Evolutionary conservation across 768 basidiomycete genomes (phyloP).

Genomic region (Polyporus arcularius): DNA sequence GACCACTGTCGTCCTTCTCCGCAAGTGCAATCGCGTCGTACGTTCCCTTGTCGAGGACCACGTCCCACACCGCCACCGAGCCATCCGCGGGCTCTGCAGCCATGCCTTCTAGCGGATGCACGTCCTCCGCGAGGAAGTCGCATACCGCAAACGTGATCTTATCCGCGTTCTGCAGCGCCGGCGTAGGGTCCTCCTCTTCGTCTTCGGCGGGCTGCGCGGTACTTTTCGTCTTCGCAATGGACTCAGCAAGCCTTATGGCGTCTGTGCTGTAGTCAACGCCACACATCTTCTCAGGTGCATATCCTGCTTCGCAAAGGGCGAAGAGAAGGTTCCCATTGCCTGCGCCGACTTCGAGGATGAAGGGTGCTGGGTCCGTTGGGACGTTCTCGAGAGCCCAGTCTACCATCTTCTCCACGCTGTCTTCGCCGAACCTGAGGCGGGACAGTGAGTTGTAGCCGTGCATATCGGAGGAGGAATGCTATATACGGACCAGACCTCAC

Average conservation of each 20-base stretch:
- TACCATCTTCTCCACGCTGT: constrained; percentile 78
- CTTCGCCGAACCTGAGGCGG: constrained; percentile 72
- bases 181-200: background rate
- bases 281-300: constrained; percentile 48
- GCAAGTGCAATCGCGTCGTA: constrained; percentile 83
- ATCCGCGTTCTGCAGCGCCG: background rate
- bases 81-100: constrained; percentile 12
- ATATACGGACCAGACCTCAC: constrained; percentile 79
- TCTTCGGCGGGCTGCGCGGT: constrained; percentile 11
- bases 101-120: constrained; percentile 33
- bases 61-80: constrained; percentile 54
- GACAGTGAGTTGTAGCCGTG: background rate
- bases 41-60: constrained; percentile 86
- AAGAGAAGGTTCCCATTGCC: constrained; percentile 81
- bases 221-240: constrained; percentile 46
- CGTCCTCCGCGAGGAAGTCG: constrained; percentile 65
- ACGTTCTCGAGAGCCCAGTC: constrained; percentile 64
- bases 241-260: constrained; percentile 63
- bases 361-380: constrained; percentile 45
- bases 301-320: constrained; percentile 68
- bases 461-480: too few species aligned
- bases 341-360: constrained; percentile 73
- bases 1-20: constrained; percentile 54
- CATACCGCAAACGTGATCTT: constrained; percentile 54
- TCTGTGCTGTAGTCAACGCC: constrained; percentile 81